Base-by-base conservation (phyloP, 2,329 filamentous ascomycete genomes). In the Zopfia rhizophila region DNA sequence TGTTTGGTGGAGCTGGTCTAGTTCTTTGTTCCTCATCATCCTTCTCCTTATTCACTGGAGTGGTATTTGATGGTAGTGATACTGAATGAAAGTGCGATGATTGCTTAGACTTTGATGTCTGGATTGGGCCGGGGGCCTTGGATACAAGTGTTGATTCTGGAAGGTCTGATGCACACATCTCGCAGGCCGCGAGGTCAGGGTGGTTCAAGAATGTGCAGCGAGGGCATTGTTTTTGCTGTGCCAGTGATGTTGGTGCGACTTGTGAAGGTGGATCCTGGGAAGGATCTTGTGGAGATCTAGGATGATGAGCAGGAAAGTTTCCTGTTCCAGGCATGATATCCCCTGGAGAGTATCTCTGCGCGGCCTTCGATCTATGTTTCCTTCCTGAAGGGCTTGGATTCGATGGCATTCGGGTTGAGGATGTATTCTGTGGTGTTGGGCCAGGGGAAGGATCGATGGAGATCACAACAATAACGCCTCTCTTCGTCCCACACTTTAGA, bases 161-260 rank as follows among this genome's bases (percentile, higher is more conserved):
- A 0, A 70, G 51, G 3, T 59, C 38, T 10, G 58, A 63, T 19
- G 61, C 55, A 45, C 68, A 70, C 56, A 70, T 68, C 25, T 70
- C 68, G 38, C 68, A 70, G 3, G 43, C 43, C 12, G 53, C 60
- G 18, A 70, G 55, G 3, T 61, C 65, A 1, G 58, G 48, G 13
- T 70, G 60, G 38, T 70, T 70, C 12, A 70, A 46, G 45, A 70
- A 70, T 6, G 68, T 70, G 46, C 68, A 71, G 23, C 64, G 60
- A 1, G 56, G 55, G 24, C 68, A 70, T 39, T 68, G 66, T 28
- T 69, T 71, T 46, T 67, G 68, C 35, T 56, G 47, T 7, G 58
- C 53, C 22, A 63, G 63, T 19, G 65, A 55, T 3, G 60, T 36
- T n/a, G 61, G 39, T 8, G 45, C 29, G 13, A 46, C 19, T 4